phyloP scores from a whole-genome alignment of 129 eudicot genomes.

The Gnaphalium uliginosum region DNA sequence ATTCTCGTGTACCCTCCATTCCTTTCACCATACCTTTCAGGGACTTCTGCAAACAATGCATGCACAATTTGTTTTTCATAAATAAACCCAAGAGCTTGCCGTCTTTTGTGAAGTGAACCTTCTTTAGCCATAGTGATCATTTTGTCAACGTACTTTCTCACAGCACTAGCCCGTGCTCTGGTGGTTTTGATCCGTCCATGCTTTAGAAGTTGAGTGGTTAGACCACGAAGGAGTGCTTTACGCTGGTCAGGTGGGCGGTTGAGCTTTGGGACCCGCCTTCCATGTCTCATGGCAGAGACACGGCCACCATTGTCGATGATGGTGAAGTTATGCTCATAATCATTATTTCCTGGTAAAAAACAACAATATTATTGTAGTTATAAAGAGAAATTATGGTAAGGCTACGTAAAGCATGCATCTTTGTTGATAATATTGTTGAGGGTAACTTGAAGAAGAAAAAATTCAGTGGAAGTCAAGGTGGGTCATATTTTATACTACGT shows the following conservation, averaged over 20 bases:
- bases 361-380: background rate
- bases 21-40: slow-evolving; percentile 84
- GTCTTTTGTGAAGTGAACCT: slow-evolving; percentile 87
- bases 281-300: slow-evolving; percentile 84
- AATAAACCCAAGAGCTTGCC: slow-evolving; percentile 90
- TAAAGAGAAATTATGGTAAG: background rate
- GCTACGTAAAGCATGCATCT: slow-evolving; percentile 20
- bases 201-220: slow-evolving; percentile 88
- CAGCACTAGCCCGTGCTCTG: slow-evolving; percentile 86
- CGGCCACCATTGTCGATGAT: slow-evolving; percentile 64
- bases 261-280: slow-evolving; percentile 81
- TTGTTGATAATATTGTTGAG: background rate
- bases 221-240: slow-evolving; percentile 76
- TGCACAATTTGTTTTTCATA: slow-evolving; percentile 92
- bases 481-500: background rate
- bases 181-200: slow-evolving; percentile 91
- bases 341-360: slow-evolving; percentile 41
- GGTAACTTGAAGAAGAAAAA: background rate
- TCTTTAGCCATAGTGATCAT: slow-evolving; percentile 94
- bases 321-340: slow-evolving; percentile 50
- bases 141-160: slow-evolving; percentile 78
- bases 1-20: slow-evolving; percentile 91
- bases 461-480: background rate
- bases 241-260: slow-evolving; percentile 97
- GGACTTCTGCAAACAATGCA: slow-evolving; percentile 91